Evolutionary conservation across 2,329 filamentous ascomycete genomes (phyloP).

Genomic region (Colletotrichum sp.): DNA sequence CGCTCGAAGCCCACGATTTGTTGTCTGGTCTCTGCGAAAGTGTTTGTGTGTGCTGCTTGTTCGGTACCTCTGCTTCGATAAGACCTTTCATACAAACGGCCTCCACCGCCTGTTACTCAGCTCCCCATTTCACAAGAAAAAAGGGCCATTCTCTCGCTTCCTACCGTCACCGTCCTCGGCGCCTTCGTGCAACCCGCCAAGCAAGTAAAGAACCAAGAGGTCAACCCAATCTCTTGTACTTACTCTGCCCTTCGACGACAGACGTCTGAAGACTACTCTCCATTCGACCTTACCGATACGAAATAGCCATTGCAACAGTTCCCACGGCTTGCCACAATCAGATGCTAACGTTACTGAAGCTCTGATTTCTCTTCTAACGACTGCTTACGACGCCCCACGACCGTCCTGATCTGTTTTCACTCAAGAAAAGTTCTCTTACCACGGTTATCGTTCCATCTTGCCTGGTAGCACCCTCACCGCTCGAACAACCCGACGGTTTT

Average conservation of each 20-base stretch:
- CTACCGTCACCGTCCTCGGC: constrained; percentile 15
- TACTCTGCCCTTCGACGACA: not conserved
- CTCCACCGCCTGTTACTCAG: constrained; percentile 18
- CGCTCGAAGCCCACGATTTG: not conserved
- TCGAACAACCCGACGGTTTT: not conserved
- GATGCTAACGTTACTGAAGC: constrained; percentile 6
- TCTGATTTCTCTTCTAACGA: constrained; percentile 7
- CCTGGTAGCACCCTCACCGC: not conserved
- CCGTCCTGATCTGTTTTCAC: constrained; percentile 7
- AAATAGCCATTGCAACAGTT: not conserved
- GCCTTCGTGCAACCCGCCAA: constrained; percentile 11
- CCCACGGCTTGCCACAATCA: not conserved
- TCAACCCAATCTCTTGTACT: not conserved
- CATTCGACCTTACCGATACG: not conserved
- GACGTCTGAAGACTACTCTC: not conserved
- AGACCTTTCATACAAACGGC: constrained; percentile 16
- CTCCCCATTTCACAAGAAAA: constrained; percentile 1
- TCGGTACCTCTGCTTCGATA: not conserved
- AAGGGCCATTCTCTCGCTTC: constrained; percentile 19
- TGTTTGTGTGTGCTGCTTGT: constrained; percentile 16
- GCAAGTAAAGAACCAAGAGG: not conserved
- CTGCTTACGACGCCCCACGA: constrained; percentile 18
- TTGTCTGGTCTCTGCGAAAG: not conserved
- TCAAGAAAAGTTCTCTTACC: not conserved
- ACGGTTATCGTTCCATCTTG: not conserved